A percentile compares a stretch with the other conserved stretches of the same genome.
These are phyloP conservation scores for Sanguinoderma infundibulare DNA, from an alignment of 1,284 basidiomycete species.

Conservation along the genomic window DNA sequence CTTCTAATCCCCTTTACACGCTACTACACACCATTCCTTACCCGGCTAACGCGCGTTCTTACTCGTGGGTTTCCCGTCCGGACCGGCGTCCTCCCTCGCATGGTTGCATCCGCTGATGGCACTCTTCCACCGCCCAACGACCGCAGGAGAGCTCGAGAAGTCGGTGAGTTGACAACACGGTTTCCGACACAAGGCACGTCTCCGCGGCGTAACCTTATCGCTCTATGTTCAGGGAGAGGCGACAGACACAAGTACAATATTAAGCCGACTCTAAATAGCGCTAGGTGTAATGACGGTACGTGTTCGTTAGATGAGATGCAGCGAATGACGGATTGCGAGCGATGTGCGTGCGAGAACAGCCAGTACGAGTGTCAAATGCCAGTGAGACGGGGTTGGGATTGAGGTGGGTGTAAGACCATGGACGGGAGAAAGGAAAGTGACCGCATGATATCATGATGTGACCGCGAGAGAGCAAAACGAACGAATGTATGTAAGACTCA, in stretches of 20 bases:
- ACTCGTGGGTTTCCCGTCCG: too few species aligned
- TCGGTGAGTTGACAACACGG: too few species aligned
- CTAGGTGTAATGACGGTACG: slow-evolving; percentile 21
- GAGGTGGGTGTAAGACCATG: slow-evolving; percentile 1
- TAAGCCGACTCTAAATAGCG: slow-evolving; percentile 21
- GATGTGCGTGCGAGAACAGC: slow-evolving; percentile 5
- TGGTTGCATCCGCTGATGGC: too few species aligned
- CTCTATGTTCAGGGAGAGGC: not conserved
- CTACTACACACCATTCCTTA: not conserved
- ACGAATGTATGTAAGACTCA: slow-evolving; percentile 19
- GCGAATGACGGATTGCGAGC: slow-evolving; percentile 9
- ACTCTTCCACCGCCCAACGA: too few species aligned
- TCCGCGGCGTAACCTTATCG: not conserved
- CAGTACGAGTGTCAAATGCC: not conserved
- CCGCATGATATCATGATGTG: slow-evolving; percentile 9
- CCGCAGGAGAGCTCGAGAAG: too few species aligned
- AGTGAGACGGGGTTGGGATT: slow-evolving; percentile 7
- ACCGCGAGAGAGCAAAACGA: slow-evolving; percentile 22
- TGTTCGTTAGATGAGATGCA: slow-evolving; percentile 19
- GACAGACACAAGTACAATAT: slow-evolving; percentile 23
- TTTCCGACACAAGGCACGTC: not conserved
- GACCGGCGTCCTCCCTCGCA: too few species aligned
- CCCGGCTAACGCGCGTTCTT: not conserved
- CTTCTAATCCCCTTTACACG: not conserved
- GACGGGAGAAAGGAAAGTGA: slow-evolving; percentile 13